Percentiles rank a stretch among this genome's conserved stretches.
These are phyloP conservation scores for Lentithecium fluviatile DNA, from an alignment of 495 filamentous ascomycete genomes.

Conservation along the genomic window DNA sequence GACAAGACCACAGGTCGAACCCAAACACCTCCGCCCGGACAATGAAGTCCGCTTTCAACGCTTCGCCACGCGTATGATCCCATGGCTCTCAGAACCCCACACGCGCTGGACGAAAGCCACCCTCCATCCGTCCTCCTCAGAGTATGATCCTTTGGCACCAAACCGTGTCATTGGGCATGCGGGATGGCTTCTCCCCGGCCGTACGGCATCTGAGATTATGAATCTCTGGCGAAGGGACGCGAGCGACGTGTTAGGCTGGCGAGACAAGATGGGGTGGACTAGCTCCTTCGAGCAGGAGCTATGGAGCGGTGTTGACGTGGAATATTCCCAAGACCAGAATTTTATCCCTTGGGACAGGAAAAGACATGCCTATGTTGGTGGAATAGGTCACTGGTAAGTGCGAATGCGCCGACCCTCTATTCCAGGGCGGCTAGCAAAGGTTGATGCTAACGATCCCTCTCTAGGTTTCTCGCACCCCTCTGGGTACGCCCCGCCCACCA, in stretches of 20 bases:
- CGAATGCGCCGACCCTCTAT: neutral
- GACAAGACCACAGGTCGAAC: neutral
- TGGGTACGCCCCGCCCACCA: slow-evolving; percentile 24
- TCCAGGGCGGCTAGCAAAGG: neutral
- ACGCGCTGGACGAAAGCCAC: slow-evolving; percentile 19
- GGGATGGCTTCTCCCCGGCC: slow-evolving; percentile 22
- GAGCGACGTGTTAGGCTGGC: slow-evolving; percentile 13
- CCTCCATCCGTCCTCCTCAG: slow-evolving; percentile 1
- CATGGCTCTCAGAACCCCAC: slow-evolving; percentile 23
- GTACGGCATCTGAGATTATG: slow-evolving; percentile 6
- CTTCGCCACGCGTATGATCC: slow-evolving; percentile 24
- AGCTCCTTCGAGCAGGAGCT: slow-evolving; percentile 19
- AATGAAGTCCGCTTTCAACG: neutral
- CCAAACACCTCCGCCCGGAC: slow-evolving; percentile 11
- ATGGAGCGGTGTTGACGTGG: slow-evolving; percentile 20
- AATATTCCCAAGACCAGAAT: slow-evolving; percentile 1
- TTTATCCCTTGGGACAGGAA: slow-evolving; percentile 15
- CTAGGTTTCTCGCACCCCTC: slow-evolving; percentile 21
- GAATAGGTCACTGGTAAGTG: slow-evolving; percentile 22
- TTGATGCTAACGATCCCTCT: neutral
- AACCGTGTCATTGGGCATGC: slow-evolving; percentile 28
- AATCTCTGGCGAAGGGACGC: slow-evolving; percentile 27
- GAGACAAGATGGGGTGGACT: slow-evolving; percentile 22
- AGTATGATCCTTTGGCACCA: slow-evolving; percentile 12
- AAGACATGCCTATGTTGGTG: slow-evolving; percentile 1